A percentile compares a stretch with the other conserved stretches of the same genome.
phyloP scores from a whole-genome alignment of 2,329 filamentous ascomycete genomes.

The Neopestalotiopsis sp. region DNA sequence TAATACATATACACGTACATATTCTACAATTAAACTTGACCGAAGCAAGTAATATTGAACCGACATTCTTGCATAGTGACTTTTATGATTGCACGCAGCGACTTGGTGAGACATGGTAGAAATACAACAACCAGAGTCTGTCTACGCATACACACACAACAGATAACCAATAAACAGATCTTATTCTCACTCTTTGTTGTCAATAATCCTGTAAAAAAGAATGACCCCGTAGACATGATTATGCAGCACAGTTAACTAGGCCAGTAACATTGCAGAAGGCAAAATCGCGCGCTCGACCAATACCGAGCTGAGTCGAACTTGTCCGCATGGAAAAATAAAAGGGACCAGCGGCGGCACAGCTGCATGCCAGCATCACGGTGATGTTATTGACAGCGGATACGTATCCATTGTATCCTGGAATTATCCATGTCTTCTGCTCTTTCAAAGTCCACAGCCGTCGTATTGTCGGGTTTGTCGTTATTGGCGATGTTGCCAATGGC shows the following conservation, averaged over 20 bases:
- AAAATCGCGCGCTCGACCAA: neutral
- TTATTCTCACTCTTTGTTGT: too few species aligned
- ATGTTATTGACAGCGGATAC: neutral
- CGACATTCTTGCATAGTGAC: too few species aligned
- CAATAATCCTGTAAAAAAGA: too few species aligned
- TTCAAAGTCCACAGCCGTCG: neutral
- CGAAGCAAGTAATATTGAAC: too few species aligned
- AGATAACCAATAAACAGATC: too few species aligned
- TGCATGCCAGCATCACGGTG: neutral
- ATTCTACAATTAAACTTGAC: too few species aligned
- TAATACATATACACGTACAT: too few species aligned
- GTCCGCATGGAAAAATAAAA: neutral
- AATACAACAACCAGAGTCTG: too few species aligned
- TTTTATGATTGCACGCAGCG: too few species aligned
- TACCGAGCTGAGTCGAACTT: neutral
- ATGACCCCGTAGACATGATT: too few species aligned
- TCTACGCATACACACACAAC: too few species aligned
- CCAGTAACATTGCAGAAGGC: neutral
- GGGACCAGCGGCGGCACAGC: neutral
- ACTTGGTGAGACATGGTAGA: too few species aligned
- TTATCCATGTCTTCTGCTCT: neutral
- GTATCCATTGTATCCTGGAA: neutral
- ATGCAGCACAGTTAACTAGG: neutral
- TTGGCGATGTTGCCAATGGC: neutral
- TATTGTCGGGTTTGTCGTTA: neutral